Evolutionary conservation across 2,329 filamentous ascomycete species (phyloP), one percentile per base, ranked within the genome.

Genomic region (Aspergillus cejpii): DNA sequence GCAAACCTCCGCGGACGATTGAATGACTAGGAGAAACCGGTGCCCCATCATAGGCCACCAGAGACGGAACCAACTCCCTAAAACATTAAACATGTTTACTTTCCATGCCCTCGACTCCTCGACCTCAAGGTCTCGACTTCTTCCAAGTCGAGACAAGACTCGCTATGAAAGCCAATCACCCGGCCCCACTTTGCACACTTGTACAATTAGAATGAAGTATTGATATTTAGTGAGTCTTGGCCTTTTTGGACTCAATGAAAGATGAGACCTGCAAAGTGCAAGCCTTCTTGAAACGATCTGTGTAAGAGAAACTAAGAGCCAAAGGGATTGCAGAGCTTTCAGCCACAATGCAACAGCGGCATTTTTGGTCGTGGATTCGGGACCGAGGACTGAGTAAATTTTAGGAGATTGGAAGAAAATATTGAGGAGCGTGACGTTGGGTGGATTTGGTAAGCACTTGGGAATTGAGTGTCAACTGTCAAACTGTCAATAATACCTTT

Each of bases 201-300:
- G 37, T 43, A 39, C 51, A 54, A 51, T 51, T 44, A 54, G 44
- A 36, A 38, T 37, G 33, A 28, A 37, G 24, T 39, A 43, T 43
- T 44, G 48, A 37, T 24, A 31, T 39, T 44, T 53, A 52, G 54
- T 44, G 38, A 23, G 7, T 21, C 53, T 54, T 56, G 52, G 52
- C 52, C n/a, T 28, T 39, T 38, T 7, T 17, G 41, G 48, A 53
- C 44, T 48, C 39, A 40, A 52, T 50, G n/a, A n/a, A n/a, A n/a
- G n/a, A n/a, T n/a, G n/a, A n/a, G n/a, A n/a, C n/a, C n/a, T n/a
- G n/a, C n/a, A n/a, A n/a, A n/a, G n/a, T n/a, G n/a, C 41, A 41
- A 48, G 44, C 41, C 45, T 47, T 45, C 17, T 29, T 26, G 39
- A 36, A 44, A 41, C 43, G 39, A 38, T 33, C 15, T 14, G 17